Evolutionary conservation across 352 stramenopile species (phyloP).

Genomic region (Phytophthora lateralis): DNA sequence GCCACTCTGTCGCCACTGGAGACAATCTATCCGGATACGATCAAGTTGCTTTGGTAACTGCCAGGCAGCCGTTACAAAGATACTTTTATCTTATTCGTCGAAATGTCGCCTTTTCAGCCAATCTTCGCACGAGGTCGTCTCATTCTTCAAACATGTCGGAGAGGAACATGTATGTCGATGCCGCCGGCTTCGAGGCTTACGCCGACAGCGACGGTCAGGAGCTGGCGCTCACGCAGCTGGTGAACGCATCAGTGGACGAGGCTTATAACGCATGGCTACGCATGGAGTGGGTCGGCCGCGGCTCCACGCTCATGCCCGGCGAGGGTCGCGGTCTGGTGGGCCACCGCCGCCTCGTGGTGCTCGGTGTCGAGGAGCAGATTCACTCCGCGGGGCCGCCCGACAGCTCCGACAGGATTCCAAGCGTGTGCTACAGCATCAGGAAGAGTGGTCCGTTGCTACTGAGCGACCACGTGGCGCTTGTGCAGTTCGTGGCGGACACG

Average conservation of each 20-base stretch:
- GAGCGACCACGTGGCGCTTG: constrained; percentile 57
- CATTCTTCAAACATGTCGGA: constrained; percentile 15
- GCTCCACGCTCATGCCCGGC: constrained; percentile 40
- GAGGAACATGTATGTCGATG: constrained; percentile 44
- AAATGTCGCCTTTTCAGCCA: constrained; percentile 9
- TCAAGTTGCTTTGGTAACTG: background rate
- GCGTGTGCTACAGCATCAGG: constrained; percentile 53
- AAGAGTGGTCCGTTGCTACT: constrained; percentile 52
- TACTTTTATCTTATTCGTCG: constrained; percentile 22
- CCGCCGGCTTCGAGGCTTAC: constrained; percentile 46
- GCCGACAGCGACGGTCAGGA: constrained; percentile 59
- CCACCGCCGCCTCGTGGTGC: constrained; percentile 41
- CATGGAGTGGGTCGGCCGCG: constrained; percentile 44
- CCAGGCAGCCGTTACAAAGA: constrained; percentile 2
- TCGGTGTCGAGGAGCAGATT: constrained; percentile 64
- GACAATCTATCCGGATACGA: background rate
- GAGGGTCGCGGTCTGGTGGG: constrained; percentile 49
- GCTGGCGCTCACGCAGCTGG: constrained; percentile 44
- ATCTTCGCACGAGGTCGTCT: background rate
- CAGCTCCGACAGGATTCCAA: constrained; percentile 45
- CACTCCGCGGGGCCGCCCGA: constrained; percentile 49
- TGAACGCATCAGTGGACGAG: constrained; percentile 36
- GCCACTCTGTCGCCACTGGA: background rate
- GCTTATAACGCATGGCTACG: constrained; percentile 61
- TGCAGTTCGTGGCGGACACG: constrained; percentile 58